Evolutionary conservation across 2,329 filamentous ascomycete genomes (phyloP).

Genomic region (Aspergillus pseudoglaucus): DNA sequence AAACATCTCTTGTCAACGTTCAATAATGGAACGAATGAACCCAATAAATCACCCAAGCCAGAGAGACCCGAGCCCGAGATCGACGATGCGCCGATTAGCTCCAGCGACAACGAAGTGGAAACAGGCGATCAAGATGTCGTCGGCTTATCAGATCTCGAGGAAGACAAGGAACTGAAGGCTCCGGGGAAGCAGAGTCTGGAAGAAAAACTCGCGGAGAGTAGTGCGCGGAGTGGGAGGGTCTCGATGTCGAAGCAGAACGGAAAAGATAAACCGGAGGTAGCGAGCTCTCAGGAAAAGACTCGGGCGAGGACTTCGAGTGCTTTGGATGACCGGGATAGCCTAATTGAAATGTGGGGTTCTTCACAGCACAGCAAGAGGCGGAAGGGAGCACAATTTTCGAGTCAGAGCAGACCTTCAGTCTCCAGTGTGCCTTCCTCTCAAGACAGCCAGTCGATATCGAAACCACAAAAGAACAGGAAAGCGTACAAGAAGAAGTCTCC

Average conservation of each 20-base stretch:
- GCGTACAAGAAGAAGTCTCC: conserved; percentile 4
- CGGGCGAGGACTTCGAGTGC: conserved; percentile 11
- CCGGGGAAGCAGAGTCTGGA: conserved; percentile 12
- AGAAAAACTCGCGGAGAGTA: conserved; percentile 14
- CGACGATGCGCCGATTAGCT: conserved; percentile 31
- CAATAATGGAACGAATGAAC: conserved; percentile 1
- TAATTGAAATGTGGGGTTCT: conserved; percentile 4
- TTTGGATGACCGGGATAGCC: conserved; percentile 1
- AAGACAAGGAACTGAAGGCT: conserved; percentile 1
- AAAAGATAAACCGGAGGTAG: conserved; percentile 1
- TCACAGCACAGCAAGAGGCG: conserved; percentile 10
- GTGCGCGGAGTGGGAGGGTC: conserved; percentile 1
- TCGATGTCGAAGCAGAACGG: conserved; percentile 1
- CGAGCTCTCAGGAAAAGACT: conserved; percentile 4
- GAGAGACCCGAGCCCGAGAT: conserved; percentile 19
- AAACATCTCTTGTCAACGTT: conserved; percentile 20
- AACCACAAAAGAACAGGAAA: neutral
- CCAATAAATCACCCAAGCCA: neutral
- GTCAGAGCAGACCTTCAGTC: neutral
- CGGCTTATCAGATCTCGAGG: conserved; percentile 4
- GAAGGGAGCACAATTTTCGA: conserved; percentile 1
- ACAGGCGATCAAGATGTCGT: conserved; percentile 5
- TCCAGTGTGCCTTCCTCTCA: neutral
- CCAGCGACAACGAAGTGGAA: conserved; percentile 26
- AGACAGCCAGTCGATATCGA: neutral